Base-by-base conservation (phyloP, 139 green algal genomes). In the Pleodorina starrii region DNA sequence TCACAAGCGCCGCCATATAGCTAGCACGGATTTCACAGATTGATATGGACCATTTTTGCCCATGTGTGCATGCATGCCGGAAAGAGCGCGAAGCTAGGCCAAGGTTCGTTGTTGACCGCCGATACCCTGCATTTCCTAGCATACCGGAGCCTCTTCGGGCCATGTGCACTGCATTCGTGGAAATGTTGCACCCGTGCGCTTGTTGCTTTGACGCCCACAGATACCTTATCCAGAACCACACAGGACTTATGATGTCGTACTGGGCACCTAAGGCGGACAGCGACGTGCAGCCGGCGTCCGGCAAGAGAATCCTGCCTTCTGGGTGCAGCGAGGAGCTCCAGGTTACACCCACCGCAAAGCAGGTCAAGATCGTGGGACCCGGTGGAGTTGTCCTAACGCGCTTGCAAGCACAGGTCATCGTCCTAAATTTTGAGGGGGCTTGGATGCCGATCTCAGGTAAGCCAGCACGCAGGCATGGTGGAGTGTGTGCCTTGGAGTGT, bases 181-280 rank as follows among this genome's bases (percentile, higher is more conserved):
- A n/a, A n/a, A n/a, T n/a, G n/a, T n/a, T n/a, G n/a, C n/a, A n/a
- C n/a, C n/a, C n/a, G n/a, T n/a, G n/a, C n/a, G n/a, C n/a, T n/a
- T n/a, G n/a, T n/a, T n/a, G n/a, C n/a, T n/a, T n/a, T n/a, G n/a
- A n/a, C n/a, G n/a, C n/a, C n/a, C 38, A 10, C 90, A 94, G 93
- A 79, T 98, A 97, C 90, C 91, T 97, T 25, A 97, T 98, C 77
- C 94, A 97, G 78, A 98, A 98, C 87, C 93, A 96, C 84, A 96
- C 94, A 19, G 96, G 96, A 32, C 89, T 96, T 78, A 76, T 86
- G 10, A 72, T 97, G 9, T 97, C 93, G 90, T 98, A 98, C 90
- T 98, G 94, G 95, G 90, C 90, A 29, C 40, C 80, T 36, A 88
- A 85, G 11, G 17, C 21, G 17, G 76, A 71, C 35, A 48, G 17